Base-by-base conservation (phyloP, 192 early-diverging fungal genomes). In the Coemansia reversa region DNA sequence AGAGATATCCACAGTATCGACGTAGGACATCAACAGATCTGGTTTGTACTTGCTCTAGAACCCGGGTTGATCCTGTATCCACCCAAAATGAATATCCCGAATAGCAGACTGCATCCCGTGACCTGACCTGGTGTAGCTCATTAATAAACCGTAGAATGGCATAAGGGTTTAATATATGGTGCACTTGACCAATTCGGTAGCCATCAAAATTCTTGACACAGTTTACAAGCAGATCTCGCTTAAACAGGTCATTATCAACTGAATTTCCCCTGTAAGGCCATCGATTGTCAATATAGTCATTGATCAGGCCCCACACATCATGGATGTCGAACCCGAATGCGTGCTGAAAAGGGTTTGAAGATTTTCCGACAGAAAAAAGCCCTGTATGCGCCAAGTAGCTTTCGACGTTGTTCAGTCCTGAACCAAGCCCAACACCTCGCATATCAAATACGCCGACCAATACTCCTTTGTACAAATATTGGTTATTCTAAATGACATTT, bases 361-460 rank as follows among this genome's bases (percentile, higher is more conserved):
- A 20, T 2, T 14, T 27, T 27, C 27, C 27, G 3, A 0, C 19
- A 8, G 23, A 5, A 2, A 22, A 5, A 19, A 29, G 2, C 1
- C 62, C 62, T 1, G 53, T 20, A 27, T 63, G 62, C 0, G 52
- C 62, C 39, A 55, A 7, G 9, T 55, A 47, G 3, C 2, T 51
- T 24, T 32, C 62, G 9, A 55, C 28, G 20, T 55, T 63, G 23
- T 63, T 63, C 7, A 63, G 53, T 3, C 62, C 62, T 14, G 62
- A 63, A 0, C 62, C 62, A 33, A 55, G 29, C 2, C 39, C 62
- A 22, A 29, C 7, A 11, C 12, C 12, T 0, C 23, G 24, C 27
- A 55, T 23, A 30, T 63, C 53, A 29, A 63, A 63, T 0, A 63
- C 62, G 12, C 62, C 62, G 18, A 48, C 27, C 6, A 35, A 55